Conservation (phyloP, 1,284 basidiomycete genomes). For the Irpex sp. region DNA sequence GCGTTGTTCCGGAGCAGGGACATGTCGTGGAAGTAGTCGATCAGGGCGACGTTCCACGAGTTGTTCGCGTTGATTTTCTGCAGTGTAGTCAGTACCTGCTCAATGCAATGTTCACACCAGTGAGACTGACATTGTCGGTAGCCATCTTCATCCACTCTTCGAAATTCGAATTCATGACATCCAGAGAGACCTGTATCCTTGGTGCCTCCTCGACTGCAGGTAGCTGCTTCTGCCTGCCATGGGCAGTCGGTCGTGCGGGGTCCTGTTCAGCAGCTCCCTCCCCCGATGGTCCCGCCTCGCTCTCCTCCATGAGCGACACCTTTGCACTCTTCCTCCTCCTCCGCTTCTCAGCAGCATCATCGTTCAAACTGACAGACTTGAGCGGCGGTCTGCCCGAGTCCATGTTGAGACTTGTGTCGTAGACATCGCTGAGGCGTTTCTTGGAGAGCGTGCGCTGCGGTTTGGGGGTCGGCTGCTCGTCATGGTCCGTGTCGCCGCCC, state of each 20-base stretch:
- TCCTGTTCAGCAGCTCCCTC: slow-evolving; percentile 46
- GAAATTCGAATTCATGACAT: slow-evolving; percentile 90
- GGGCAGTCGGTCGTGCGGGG: slow-evolving; percentile 43
- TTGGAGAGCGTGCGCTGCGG: slow-evolving; percentile 38
- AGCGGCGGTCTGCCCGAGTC: slow-evolving; percentile 59
- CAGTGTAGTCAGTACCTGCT: not conserved
- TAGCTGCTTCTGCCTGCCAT: slow-evolving; percentile 67
- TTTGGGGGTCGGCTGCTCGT: slow-evolving; percentile 28
- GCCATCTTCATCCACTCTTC: slow-evolving; percentile 99
- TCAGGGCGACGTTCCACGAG: slow-evolving; percentile 97
- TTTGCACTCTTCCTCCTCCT: slow-evolving; percentile 80
- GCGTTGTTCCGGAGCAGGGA: slow-evolving; percentile 92
- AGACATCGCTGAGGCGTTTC: slow-evolving; percentile 72
- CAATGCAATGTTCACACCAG: slow-evolving; percentile 1
- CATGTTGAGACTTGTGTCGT: slow-evolving; percentile 59
- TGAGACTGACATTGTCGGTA: slow-evolving; percentile 89
- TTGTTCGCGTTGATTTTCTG: slow-evolving; percentile 99
- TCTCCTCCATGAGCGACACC: slow-evolving; percentile 49
- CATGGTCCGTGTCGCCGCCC: slow-evolving; percentile 37
- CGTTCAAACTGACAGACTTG: slow-evolving; percentile 77
- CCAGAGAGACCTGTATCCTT: slow-evolving; percentile 69
- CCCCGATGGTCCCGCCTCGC: slow-evolving; percentile 61
- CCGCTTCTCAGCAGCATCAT: slow-evolving; percentile 84
- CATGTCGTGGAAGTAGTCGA: slow-evolving; percentile 99
- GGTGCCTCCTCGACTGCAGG: slow-evolving; percentile 69